These are phyloP conservation scores for Dendrobium nobile DNA, from an alignment of 106 monocot species.

Conservation along the genomic window DNA sequence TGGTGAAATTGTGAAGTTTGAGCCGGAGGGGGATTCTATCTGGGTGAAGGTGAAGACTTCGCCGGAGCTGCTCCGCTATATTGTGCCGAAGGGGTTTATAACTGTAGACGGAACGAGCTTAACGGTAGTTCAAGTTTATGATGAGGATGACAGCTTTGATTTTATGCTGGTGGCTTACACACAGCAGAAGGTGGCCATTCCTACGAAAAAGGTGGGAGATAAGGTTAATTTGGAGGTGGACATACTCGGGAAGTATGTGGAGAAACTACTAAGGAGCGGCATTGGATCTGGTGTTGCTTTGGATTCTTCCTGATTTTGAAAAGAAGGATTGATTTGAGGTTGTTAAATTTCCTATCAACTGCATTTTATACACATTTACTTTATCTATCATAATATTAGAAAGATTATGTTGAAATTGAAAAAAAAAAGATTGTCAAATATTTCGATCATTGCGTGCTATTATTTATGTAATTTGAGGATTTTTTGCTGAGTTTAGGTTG, in stretches of 20 bases:
- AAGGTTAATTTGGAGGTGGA: conserved; percentile 96
- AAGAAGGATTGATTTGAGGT: background rate
- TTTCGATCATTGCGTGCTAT: background rate
- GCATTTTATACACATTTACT: background rate
- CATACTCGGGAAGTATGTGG: conserved; percentile 91
- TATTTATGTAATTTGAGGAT: background rate
- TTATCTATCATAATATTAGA: background rate
- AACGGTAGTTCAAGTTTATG: conserved; percentile 81
- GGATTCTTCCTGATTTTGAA: conserved; percentile 8
- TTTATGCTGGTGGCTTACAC: conserved; percentile 96
- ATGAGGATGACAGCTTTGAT: conserved; percentile 76
- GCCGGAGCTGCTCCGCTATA: conserved; percentile 47
- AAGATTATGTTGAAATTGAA: background rate
- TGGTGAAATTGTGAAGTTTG: conserved; percentile 63
- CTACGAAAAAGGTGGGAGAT: conserved; percentile 76
- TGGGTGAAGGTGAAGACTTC: conserved; percentile 74
- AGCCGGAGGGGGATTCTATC: conserved; percentile 70
- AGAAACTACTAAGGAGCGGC: conserved; percentile 55
- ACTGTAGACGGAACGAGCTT: conserved; percentile 85
- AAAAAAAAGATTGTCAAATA: background rate
- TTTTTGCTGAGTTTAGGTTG: background rate
- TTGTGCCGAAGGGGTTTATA: conserved; percentile 89
- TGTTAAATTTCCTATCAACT: background rate
- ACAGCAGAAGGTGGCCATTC: conserved; percentile 82
- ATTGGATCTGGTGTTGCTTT: background rate